Conservation (phyloP, 345 rosid species). For the Citrus australasica region DNA sequence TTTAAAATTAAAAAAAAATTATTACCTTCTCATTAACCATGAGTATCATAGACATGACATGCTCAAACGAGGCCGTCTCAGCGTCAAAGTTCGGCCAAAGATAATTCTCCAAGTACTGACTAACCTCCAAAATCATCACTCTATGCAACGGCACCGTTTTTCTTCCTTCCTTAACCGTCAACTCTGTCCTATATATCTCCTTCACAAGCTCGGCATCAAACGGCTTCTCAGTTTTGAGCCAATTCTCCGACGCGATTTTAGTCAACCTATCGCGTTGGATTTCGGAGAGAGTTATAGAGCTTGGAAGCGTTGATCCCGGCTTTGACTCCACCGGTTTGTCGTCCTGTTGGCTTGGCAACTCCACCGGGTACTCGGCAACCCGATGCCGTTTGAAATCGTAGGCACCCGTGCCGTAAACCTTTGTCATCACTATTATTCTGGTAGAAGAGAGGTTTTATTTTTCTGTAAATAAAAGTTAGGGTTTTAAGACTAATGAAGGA, state of each 20-base stretch:
- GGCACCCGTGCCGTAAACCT: conserved; percentile 88
- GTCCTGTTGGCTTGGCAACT: conserved; percentile 37
- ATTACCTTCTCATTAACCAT: conserved; percentile 94
- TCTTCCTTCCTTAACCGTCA: conserved; percentile 63
- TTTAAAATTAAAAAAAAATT: background rate
- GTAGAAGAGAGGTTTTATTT: background rate
- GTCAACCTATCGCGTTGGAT: conserved; percentile 89
- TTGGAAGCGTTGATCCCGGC: conserved; percentile 59
- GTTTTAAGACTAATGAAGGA: background rate
- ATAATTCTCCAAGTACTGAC: conserved; percentile 94
- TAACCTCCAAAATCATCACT: conserved; percentile 95
- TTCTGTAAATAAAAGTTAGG: background rate
- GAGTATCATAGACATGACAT: conserved; percentile 94
- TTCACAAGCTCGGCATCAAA: conserved; percentile 75
- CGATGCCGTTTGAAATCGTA: conserved; percentile 98
- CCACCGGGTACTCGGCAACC: conserved; percentile 95
- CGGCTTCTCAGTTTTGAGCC: conserved; percentile 59
- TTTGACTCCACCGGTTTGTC: conserved; percentile 58
- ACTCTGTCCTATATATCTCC: conserved; percentile 78
- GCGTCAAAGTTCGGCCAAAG: conserved; percentile 92
- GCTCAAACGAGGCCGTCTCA: conserved; percentile 78
- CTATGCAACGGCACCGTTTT: conserved; percentile 90
- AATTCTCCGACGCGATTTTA: conserved; percentile 71
- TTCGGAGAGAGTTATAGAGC: conserved; percentile 83
- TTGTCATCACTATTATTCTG: conserved; percentile 50